Evolutionary conservation across 31 red algal genomes (phyloP), one percentile per base, ranked within the genome.

Genomic region (Odonthalia washingtoniensis): DNA sequence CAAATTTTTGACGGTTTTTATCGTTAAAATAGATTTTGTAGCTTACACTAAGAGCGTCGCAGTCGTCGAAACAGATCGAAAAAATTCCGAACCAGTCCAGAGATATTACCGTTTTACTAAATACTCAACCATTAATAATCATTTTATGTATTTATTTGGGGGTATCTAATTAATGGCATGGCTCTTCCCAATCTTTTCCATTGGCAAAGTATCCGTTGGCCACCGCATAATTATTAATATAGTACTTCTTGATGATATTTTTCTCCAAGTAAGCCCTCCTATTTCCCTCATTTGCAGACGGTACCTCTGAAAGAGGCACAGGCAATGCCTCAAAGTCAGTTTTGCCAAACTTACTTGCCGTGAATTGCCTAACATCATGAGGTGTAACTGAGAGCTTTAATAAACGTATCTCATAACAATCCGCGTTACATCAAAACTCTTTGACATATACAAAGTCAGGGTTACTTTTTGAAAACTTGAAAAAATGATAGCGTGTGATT

Each of bases 201-300:
- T 94, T 0, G 85, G 87, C 57, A 94, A 94, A 74, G 91, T 94
- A 9, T 89, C 91, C 34, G 36, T 94, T n/a, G n/a, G n/a, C n/a
- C 28, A 61, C 52, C 14, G 52, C 40, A 60, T 79, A n/a, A 65
- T 81, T 33, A 4, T 37, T 49, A 38, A 41, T 37, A 34, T 81
- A 81, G 77, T 81, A 81, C 33, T 31, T 64, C 21, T 65, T 65
- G 3, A 81, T 31, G 2, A 81, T 53, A 32, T 81, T 81, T 40
- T 81, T 81, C 3, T 34, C 49, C 33, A 81, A 37, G 38, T 65
- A 81, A 3, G 52, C 77, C 33, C 65, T 65, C 26, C 77, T n/a
- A 30, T 64, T 81, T 39, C 32, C 43, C 57, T 81, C 77, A 12
- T 81, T 41, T 1, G 77, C 26, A 31, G 77, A 81, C 3, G 77